phyloP scores from a whole-genome alignment of 345 rosid genomes.

The Dipteronia dyeriana region DNA sequence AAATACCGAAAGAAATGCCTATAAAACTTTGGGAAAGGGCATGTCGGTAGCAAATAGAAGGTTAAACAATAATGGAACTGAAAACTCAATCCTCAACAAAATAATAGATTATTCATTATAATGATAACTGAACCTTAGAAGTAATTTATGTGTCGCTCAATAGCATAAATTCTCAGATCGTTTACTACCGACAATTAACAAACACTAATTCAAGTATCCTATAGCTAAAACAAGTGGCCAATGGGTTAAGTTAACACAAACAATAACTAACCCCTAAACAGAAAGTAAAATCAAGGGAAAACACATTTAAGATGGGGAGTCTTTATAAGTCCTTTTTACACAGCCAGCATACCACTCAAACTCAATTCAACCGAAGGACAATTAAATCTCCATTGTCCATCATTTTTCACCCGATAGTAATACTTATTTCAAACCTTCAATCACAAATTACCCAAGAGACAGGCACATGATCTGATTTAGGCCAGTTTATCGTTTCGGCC shows the following conservation, averaged over 20 bases:
- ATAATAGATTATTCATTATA: background rate
- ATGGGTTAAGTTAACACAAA: background rate
- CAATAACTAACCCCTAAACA: background rate
- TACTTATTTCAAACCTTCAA: background rate
- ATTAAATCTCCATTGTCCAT: too few species aligned
- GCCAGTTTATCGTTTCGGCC: background rate
- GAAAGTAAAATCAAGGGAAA: background rate
- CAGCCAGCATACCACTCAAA: background rate
- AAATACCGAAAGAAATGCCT: constrained; percentile 11
- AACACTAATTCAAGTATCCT: background rate
- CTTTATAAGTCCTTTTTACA: background rate
- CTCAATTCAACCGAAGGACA: background rate
- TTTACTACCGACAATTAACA: background rate
- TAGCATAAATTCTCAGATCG: background rate
- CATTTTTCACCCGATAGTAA: background rate
- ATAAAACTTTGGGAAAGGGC: background rate
- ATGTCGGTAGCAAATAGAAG: background rate
- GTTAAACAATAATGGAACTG: background rate
- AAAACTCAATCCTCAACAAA: background rate
- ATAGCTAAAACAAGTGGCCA: background rate
- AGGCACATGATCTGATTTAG: background rate
- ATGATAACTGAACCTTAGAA: background rate
- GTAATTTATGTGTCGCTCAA: background rate
- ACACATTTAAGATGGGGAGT: background rate
- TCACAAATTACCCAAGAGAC: background rate